Conservation (phyloP, 495 filamentous ascomycete genomes). For the Cairneyella variabilis region DNA sequence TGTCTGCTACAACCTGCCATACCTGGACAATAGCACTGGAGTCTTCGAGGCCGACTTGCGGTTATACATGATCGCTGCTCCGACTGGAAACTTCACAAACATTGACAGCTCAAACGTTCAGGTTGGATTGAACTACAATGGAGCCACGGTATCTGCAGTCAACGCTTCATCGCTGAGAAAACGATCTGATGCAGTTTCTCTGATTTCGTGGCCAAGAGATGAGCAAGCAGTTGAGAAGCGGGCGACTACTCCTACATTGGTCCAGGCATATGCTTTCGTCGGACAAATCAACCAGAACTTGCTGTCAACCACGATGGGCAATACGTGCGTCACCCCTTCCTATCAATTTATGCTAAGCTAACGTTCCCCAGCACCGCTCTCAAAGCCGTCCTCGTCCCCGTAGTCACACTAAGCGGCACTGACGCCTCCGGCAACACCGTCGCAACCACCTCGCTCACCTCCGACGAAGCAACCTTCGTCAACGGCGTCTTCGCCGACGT, state of each 20-base stretch:
- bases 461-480: conserved; percentile 65
- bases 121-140: conserved; percentile 54
- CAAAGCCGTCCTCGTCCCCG: conserved; percentile 58
- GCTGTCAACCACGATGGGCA: conserved; percentile 29
- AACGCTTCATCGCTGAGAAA: conserved; percentile 24
- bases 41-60: conserved; percentile 68
- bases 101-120: conserved; percentile 52
- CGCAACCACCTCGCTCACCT: conserved; percentile 58
- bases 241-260: conserved; percentile 26
- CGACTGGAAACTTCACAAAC: conserved; percentile 53
- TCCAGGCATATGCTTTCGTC: conserved; percentile 50
- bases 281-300: conserved; percentile 46
- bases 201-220: conserved; percentile 25
- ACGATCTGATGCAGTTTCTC: conserved; percentile 10
- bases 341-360: conserved; percentile 18
- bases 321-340: conserved; percentile 16
- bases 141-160: conserved; percentile 47
- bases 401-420: conserved; percentile 53
- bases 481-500: conserved; percentile 52
- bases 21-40: conserved; percentile 56
- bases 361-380: conserved; percentile 42
- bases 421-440: conserved; percentile 40
- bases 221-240: conserved; percentile 12
- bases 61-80: conserved; percentile 57
- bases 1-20: conserved; percentile 73